Base-by-base conservation (phyloP, 768 basidiomycete genomes). In the Phylloporus scabripes region DNA sequence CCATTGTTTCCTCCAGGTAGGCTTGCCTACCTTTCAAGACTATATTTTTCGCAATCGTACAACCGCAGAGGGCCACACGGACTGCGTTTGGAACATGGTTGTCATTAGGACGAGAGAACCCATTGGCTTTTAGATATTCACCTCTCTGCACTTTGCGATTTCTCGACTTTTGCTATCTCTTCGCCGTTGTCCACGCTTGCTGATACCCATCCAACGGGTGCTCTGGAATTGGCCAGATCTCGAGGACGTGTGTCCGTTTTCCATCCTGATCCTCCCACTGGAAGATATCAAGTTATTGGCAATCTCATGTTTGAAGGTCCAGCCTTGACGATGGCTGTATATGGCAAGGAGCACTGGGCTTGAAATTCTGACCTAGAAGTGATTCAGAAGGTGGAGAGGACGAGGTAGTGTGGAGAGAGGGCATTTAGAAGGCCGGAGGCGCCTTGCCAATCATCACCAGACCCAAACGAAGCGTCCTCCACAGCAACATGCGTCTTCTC, bases 401-500 rank as follows among this genome's bases (percentile, higher is more conserved):
- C 31, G 31, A 32, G 14, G 31, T 32, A 32, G 31, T 32, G 2
- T 11, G 31, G 12, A 32, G 31, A 1, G 31, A 34, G 15, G 7
- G 15, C 7, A 26, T 26, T 7, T 26, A 23, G 21, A 23, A 5
- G 21, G 21, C 21, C 21, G 5, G 21, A 23, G 21, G 21, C 21
- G 21, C 21, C 21, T 23, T 23, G n/a, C n/a, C n/a, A n/a, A n/a
- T n/a, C n/a, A n/a, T n/a, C n/a, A n/a, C n/a, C n/a, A n/a, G n/a
- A n/a, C n/a, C n/a, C n/a, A n/a, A n/a, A n/a, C n/a, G n/a, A 23
- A 23, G 21, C 21, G 21, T 5, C 21, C 21, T 28, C 24, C 24
- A 26, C 24, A 7, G 7, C 26, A 28, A 28, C 18, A 63, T 63
- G 61, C 60, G 53, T 43, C 57, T 63, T 41, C 53, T 63, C 41